phyloP scores from a whole-genome alignment of 2,329 filamentous ascomycete species.

The Talaromyces atroroseus region DNA sequence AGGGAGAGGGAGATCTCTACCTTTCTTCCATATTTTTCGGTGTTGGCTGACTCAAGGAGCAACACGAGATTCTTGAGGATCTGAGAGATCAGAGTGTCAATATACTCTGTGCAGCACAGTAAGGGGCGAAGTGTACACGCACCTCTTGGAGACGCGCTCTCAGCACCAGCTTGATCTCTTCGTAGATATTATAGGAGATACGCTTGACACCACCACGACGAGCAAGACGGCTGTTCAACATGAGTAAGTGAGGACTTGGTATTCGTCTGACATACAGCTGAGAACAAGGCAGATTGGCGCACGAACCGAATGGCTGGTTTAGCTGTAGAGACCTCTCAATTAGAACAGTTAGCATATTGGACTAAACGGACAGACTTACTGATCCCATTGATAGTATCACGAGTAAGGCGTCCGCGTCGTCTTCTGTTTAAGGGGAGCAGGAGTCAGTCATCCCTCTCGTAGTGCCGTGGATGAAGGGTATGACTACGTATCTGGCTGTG shows the following conservation, averaged over 20 bases:
- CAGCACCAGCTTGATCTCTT: conserved; percentile 21
- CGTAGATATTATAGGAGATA: conserved; percentile 26
- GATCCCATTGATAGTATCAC: conserved; percentile 25
- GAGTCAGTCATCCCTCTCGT: too few relatives aligned
- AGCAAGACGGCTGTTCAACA: conserved; percentile 28
- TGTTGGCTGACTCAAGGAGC: conserved; percentile 19
- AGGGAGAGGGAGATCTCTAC: conserved; percentile 4
- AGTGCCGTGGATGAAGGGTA: too few relatives aligned
- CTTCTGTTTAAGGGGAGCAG: conserved; percentile 1
- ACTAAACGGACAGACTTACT: conserved; percentile 19
- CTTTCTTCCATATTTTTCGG: conserved; percentile 14
- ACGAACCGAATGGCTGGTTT: conserved; percentile 27
- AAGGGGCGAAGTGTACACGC: neutral
- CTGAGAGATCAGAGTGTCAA: conserved; percentile 11
- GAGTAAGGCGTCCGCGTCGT: conserved; percentile 15
- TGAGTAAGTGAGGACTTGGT: neutral
- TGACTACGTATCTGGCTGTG: too few relatives aligned
- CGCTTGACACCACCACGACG: conserved; percentile 30
- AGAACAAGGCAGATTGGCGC: neutral
- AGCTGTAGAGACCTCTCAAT: conserved; percentile 15
- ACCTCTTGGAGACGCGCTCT: conserved; percentile 18
- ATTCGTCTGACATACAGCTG: neutral
- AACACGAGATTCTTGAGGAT: conserved; percentile 21
- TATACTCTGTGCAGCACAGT: neutral
- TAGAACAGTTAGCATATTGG: neutral